Evolutionary conservation across 75 land plant species (phyloP).

Genomic region (Cupressus sempervirens): DNA sequence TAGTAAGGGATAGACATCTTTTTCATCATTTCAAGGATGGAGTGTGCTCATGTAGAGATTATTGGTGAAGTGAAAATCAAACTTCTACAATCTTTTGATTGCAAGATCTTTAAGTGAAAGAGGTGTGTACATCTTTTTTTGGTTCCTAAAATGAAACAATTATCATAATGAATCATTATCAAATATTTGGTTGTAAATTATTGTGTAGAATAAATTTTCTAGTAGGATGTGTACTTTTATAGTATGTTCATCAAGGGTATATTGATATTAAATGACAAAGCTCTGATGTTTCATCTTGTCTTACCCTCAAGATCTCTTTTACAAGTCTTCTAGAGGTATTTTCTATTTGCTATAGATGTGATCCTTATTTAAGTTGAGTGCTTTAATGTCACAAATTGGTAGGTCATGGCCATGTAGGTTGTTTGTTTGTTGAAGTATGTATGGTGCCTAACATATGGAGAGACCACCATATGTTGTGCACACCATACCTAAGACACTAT

Average conservation of each 20-base stretch:
- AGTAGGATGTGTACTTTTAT: background rate
- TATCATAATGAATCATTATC: background rate
- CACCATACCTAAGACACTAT: no score
- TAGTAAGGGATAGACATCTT: conserved; percentile 50
- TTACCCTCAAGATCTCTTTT: background rate
- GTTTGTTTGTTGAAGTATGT: no score
- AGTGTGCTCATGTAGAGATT: conserved; percentile 53
- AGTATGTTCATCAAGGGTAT: background rate
- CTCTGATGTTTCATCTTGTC: background rate
- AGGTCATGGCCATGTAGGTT: background rate
- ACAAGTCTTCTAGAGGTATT: background rate
- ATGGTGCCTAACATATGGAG: no score
- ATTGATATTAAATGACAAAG: background rate
- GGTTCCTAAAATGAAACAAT: background rate
- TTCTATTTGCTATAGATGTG: background rate
- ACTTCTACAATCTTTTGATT: no score
- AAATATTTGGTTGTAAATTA: background rate
- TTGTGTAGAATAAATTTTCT: background rate
- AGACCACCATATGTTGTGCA: no score
- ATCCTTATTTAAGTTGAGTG: background rate
- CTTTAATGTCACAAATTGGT: background rate
- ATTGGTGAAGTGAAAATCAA: conserved; percentile 21
- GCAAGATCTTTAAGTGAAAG: background rate
- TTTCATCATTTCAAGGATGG: conserved; percentile 69
- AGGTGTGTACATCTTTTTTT: background rate